Percentiles rank a stretch among this genome's conserved stretches.
Conservation (phyloP, 495 filamentous ascomycete genomes). For the Annulohypoxylon nitens region DNA sequence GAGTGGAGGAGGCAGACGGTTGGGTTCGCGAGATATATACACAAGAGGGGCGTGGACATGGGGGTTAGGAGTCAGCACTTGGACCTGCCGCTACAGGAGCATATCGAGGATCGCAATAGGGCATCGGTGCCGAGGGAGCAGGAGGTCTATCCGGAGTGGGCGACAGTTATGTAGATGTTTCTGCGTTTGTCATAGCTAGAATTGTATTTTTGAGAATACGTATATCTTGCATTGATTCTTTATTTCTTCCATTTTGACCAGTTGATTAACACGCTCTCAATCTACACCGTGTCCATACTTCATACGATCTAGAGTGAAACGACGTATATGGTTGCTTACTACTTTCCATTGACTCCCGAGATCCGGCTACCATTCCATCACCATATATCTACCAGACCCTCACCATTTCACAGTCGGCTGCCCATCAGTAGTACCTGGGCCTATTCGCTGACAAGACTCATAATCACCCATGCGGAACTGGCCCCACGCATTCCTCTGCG, state of each 20-base stretch:
- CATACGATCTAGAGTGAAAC: too few species aligned
- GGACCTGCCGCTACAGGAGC: constrained; percentile 52
- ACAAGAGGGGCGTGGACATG: constrained; percentile 61
- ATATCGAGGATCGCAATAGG: constrained; percentile 54
- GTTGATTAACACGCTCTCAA: not conserved
- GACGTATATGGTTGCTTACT: too few species aligned
- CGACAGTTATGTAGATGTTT: constrained; percentile 38
- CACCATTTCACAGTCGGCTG: constrained; percentile 41
- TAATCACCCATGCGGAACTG: constrained; percentile 41
- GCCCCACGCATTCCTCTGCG: constrained; percentile 40
- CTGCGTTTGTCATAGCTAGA: not conserved
- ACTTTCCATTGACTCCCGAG: too few species aligned
- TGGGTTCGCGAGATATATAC: constrained; percentile 61
- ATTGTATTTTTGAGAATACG: not conserved
- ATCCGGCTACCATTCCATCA: too few species aligned
- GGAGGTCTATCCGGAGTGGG: constrained; percentile 53
- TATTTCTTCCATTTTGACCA: not conserved
- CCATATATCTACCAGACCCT: not conserved
- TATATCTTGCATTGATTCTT: not conserved
- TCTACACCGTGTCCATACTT: not conserved
- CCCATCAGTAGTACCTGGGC: constrained; percentile 5
- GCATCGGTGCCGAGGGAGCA: constrained; percentile 50
- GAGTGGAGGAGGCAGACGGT: constrained; percentile 62
- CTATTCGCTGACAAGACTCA: constrained; percentile 32
- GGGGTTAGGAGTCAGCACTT: constrained; percentile 62